Conservation (phyloP, 2,329 filamentous ascomycete species). For the Thermomyces lanuginosus region DNA sequence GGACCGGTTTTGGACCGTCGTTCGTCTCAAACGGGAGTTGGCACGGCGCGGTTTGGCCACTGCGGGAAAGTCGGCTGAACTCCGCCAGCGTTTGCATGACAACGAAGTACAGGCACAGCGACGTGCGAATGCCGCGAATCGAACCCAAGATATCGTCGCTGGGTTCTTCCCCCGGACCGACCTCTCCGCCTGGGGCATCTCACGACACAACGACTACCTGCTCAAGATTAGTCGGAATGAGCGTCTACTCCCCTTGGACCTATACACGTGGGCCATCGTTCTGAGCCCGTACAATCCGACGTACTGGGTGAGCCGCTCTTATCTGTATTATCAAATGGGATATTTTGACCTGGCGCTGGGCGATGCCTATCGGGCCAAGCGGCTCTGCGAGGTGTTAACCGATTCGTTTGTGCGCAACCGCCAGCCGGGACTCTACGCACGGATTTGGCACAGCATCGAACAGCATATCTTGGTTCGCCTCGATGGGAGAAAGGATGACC, state of each 20-base stretch:
- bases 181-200: conserved; percentile 14
- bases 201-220: conserved; percentile 7
- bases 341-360: conserved; percentile 22
- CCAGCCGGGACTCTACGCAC: conserved; percentile 14
- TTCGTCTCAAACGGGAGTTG: conserved; percentile 8
- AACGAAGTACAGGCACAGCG: conserved; percentile 10
- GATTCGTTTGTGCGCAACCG: conserved; percentile 10
- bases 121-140: conserved; percentile 3
- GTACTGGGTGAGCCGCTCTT: conserved; percentile 22
- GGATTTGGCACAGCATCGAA: conserved; percentile 18
- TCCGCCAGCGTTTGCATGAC: conserved; percentile 11
- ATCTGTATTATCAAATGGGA: conserved; percentile 18
- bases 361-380: conserved; percentile 20
- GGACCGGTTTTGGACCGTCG: conserved; percentile 8
- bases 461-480: conserved; percentile 14
- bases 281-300: conserved; percentile 22
- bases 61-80: conserved; percentile 5
- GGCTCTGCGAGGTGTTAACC: conserved; percentile 17
- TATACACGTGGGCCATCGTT: conserved; percentile 22
- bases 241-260: conserved; percentile 14
- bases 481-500: conserved; percentile 3
- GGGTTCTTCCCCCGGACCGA: conserved; percentile 12
- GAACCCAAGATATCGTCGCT: conserved; percentile 5
- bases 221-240: conserved; percentile 8
- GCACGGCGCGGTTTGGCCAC: conserved; percentile 6